A percentile compares a stretch with the other conserved stretches of the same genome.
Evolutionary conservation across 208 protist genomes (phyloP).

Genomic region (Leishmania aethiopica): DNA sequence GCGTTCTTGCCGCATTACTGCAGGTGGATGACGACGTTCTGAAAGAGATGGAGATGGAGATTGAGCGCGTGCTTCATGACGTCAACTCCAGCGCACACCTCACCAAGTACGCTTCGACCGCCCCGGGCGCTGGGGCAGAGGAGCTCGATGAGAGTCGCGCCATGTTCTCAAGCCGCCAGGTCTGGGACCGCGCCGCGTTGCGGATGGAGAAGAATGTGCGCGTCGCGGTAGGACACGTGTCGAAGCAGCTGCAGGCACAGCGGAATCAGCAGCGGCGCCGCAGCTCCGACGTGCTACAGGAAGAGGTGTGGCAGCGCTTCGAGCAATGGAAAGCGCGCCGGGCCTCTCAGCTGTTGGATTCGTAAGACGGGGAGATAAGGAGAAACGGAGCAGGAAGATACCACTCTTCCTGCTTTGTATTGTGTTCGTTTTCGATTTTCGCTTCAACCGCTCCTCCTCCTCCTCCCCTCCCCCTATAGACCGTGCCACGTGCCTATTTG

Average conservation of each 20-base stretch:
- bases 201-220: conserved; percentile 35
- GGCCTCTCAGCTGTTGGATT: conserved; percentile 7
- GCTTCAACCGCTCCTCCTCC: too few species aligned
- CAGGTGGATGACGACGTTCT: conserved; percentile 74
- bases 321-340: conserved; percentile 63
- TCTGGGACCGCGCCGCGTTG: conserved; percentile 23
- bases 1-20: conserved; percentile 29
- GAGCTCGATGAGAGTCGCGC: not conserved
- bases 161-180: conserved; percentile 4
- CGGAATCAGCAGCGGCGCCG: conserved; percentile 16
- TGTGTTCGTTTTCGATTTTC: not conserved
- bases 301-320: conserved; percentile 64
- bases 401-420: not conserved
- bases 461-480: not conserved
- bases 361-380: not conserved
- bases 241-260: conserved; percentile 36
- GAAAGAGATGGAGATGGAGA: conserved; percentile 78
- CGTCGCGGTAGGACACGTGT: conserved; percentile 33
- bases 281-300: conserved; percentile 14
- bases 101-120: not conserved
- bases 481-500: not conserved
- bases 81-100: conserved; percentile 10
- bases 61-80: conserved; percentile 56
- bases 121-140: not conserved
- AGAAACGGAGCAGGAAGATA: not conserved